Evolutionary conservation across 1,284 basidiomycete genomes (phyloP).

Genomic region (Sporisorium reilianum): DNA sequence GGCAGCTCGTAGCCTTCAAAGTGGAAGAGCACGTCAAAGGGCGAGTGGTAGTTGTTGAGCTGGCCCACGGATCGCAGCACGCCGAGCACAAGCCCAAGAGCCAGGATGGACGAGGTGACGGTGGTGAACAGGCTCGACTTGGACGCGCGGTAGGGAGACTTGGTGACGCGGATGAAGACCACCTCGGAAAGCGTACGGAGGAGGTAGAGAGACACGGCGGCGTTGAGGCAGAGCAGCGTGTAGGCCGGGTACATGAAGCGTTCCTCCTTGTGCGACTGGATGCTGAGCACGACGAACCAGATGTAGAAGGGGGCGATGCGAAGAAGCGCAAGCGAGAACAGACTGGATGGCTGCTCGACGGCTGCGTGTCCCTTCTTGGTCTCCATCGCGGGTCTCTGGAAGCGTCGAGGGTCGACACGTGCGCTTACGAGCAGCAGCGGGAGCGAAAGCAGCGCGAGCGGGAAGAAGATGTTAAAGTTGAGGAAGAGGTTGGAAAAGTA

Average conservation of each 20-base stretch:
- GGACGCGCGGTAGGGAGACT: slow-evolving; percentile 56
- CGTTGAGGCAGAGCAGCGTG: slow-evolving; percentile 92
- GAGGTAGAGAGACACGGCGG: slow-evolving; percentile 82
- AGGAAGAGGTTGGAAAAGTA: slow-evolving; percentile 75
- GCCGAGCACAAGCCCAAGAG: slow-evolving; percentile 78
- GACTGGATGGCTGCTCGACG: slow-evolving; percentile 28
- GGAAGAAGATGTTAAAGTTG: slow-evolving; percentile 90
- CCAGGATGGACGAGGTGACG: slow-evolving; percentile 79
- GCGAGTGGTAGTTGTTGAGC: slow-evolving; percentile 90
- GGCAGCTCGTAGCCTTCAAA: slow-evolving; percentile 86
- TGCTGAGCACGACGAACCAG: slow-evolving; percentile 83
- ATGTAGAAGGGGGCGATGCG: slow-evolving; percentile 87
- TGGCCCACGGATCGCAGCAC: slow-evolving; percentile 83
- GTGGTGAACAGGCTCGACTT: slow-evolving; percentile 76
- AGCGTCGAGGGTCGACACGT: slow-evolving; percentile 79
- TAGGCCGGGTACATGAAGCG: slow-evolving; percentile 97
- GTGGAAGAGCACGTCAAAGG: slow-evolving; percentile 79
- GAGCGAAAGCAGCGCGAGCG: slow-evolving; percentile 74
- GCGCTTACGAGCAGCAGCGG: slow-evolving; percentile 85
- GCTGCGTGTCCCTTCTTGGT: slow-evolving; percentile 34
- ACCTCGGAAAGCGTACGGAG: slow-evolving; percentile 50
- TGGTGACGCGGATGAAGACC: slow-evolving; percentile 47
- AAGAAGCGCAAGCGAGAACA: slow-evolving; percentile 75
- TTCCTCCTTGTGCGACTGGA: slow-evolving; percentile 96
- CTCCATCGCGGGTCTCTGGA: slow-evolving; percentile 77